phyloP scores from a whole-genome alignment of 2,329 filamentous ascomycete genomes.

The Alternaria viburni region DNA sequence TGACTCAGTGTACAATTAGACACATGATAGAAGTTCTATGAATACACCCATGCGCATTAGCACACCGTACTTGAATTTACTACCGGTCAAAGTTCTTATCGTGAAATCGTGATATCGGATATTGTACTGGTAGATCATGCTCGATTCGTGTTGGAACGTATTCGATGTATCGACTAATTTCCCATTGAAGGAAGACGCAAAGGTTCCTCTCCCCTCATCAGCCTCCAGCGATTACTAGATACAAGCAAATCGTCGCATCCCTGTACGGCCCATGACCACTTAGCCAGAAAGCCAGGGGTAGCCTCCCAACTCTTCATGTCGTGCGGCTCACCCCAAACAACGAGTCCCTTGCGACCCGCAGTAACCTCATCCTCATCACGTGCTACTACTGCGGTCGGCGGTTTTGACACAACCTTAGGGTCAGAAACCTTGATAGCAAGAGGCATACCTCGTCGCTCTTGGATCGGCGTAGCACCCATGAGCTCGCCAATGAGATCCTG shows the following conservation, averaged over 20 bases:
- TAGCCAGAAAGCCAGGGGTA: conserved; percentile 9
- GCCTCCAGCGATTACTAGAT: conserved; percentile 6
- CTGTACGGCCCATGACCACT: conserved; percentile 9
- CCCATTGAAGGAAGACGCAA: background rate
- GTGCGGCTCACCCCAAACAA: conserved; percentile 18
- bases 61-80: background rate
- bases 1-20: background rate
- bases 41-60: background rate
- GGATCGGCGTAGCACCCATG: background rate
- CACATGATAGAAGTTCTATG: background rate
- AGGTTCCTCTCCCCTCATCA: background rate
- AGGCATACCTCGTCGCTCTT: background rate
- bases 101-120: background rate
- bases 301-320: conserved; percentile 13
- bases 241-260: conserved; percentile 13
- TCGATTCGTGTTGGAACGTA: background rate
- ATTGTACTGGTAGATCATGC: background rate
- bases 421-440: background rate
- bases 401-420: background rate
- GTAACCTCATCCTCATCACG: conserved; percentile 2
- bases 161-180: background rate
- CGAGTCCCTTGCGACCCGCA: conserved; percentile 3
- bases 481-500: conserved; percentile 10
- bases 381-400: background rate
- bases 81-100: background rate